A percentile compares a stretch with the other conserved stretches of the same genome.
These are phyloP conservation scores for Psilocybe azurescens DNA, from an alignment of 768 basidiomycete genomes.

Conservation along the genomic window DNA sequence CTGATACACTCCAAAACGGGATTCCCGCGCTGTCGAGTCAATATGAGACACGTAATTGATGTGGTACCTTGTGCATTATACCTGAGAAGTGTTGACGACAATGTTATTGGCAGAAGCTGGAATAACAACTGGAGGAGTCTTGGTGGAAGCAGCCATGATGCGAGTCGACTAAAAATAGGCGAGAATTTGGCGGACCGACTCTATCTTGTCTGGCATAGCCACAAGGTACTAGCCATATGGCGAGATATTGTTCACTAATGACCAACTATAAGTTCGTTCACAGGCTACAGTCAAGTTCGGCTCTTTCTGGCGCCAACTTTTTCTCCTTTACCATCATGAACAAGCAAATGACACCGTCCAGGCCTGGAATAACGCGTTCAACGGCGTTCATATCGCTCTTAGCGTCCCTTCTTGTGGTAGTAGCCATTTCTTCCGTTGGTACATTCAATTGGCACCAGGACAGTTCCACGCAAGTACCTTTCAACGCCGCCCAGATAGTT, in stretches of 20 bases:
- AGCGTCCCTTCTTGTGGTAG: slow-evolving; percentile 29
- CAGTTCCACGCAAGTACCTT: slow-evolving; percentile 32
- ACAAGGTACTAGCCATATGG: slow-evolving; percentile 17
- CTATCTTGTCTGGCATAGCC: neutral
- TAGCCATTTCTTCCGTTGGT: slow-evolving; percentile 28
- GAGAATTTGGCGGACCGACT: slow-evolving; percentile 5
- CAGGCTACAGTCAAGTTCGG: slow-evolving; percentile 5
- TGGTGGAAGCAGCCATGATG: slow-evolving; percentile 16
- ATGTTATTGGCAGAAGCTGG: slow-evolving; percentile 71
- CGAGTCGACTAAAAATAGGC: slow-evolving; percentile 26
- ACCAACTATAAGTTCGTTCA: slow-evolving; percentile 7
- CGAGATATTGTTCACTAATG: slow-evolving; percentile 11
- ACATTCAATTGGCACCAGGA: slow-evolving; percentile 26
- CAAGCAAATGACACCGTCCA: slow-evolving; percentile 34
- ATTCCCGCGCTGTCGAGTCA: slow-evolving; percentile 72
- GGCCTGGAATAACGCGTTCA: slow-evolving; percentile 14
- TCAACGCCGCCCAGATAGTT: slow-evolving; percentile 47
- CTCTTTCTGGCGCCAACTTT: neutral
- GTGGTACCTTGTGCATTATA: slow-evolving; percentile 24
- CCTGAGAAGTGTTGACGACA: slow-evolving; percentile 67
- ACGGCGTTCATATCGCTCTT: slow-evolving; percentile 26
- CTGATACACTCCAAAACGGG: slow-evolving; percentile 86
- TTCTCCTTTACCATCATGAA: slow-evolving; percentile 32
- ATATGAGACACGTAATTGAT: neutral
- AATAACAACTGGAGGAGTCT: slow-evolving; percentile 60